A percentile compares a stretch with the other conserved stretches of the same genome.
Conservation (phyloP, 208 protist genomes). For the Acanthamoeba quina region DNA sequence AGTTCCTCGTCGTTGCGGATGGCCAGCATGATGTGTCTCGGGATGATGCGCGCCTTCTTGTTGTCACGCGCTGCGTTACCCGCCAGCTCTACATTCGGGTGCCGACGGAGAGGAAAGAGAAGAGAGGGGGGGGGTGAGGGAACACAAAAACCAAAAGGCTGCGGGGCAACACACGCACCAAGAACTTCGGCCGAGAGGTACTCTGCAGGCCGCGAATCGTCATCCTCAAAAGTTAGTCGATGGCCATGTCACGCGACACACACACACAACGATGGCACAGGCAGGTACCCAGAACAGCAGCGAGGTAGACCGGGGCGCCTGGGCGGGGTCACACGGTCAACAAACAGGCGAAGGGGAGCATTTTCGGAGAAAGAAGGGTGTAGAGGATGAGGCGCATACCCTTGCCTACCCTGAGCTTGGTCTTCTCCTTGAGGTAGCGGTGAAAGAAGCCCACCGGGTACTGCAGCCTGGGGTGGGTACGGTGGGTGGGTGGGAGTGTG, state of each 20-base stretch:
- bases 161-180: neutral
- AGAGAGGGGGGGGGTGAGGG: no score
- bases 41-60: constrained; percentile 94
- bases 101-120: no score
- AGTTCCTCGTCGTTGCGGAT: constrained; percentile 96
- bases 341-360: no score
- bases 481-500: neutral
- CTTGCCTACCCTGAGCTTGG: constrained; percentile 95
- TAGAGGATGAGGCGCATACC: neutral
- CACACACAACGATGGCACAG: neutral
- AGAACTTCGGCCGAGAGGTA: constrained; percentile 54
- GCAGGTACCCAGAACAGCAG: constrained; percentile 38
- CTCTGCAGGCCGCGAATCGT: neutral
- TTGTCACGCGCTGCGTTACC: constrained; percentile 95
- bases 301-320: constrained; percentile 82
- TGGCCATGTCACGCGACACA: neutral
- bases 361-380: no score
- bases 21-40: constrained; percentile 95
- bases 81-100: constrained; percentile 89
- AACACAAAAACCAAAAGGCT: no score
- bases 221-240: no score
- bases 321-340: constrained; percentile 32
- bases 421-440: constrained; percentile 90
- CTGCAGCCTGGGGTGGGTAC: constrained; percentile 91
- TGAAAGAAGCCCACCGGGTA: constrained; percentile 99